These are phyloP conservation scores for Senecio squalidus DNA, from an alignment of 140 eudicot genomes.

Conservation along the genomic window DNA sequence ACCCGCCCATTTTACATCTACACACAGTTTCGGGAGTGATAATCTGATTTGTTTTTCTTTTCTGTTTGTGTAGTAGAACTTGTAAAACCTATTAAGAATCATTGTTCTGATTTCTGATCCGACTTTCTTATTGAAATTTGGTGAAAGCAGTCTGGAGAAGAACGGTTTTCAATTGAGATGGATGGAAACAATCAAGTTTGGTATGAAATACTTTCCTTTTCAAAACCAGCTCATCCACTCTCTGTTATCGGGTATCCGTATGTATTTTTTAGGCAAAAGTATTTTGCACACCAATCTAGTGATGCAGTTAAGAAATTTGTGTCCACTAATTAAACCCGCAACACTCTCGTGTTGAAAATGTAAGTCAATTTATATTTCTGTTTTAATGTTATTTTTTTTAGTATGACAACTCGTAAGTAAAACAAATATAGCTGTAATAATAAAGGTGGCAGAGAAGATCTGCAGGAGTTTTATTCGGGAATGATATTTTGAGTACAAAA, in stretches of 20 bases:
- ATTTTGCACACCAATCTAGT: slow-evolving; percentile 68
- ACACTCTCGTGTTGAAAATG: neutral
- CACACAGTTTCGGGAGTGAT: neutral
- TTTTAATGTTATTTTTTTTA: neutral
- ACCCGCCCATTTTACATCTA: too few species aligned
- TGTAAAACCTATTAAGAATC: neutral
- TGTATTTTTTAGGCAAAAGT: slow-evolving; percentile 66
- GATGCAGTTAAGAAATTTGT: slow-evolving; percentile 57
- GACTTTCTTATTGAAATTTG: slow-evolving; percentile 8
- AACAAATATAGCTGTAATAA: neutral
- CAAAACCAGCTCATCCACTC: slow-evolving; percentile 76
- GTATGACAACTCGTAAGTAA: too few species aligned
- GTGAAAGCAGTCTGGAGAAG: slow-evolving; percentile 86
- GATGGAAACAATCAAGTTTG: slow-evolving; percentile 82
- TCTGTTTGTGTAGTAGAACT: neutral
- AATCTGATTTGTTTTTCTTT: neutral
- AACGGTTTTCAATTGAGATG: slow-evolving; percentile 83
- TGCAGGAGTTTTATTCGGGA: slow-evolving; percentile 19
- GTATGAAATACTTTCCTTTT: slow-evolving; percentile 86
- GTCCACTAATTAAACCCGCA: slow-evolving; percentile 26
- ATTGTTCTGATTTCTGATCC: neutral
- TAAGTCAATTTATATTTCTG: neutral
- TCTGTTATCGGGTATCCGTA: slow-evolving; percentile 79
- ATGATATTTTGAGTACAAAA: slow-evolving; percentile 9
- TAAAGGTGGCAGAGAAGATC: neutral